Percentiles rank a stretch among this genome's conserved stretches.
phyloP scores from a whole-genome alignment of 306 rosid genomes.

The Gastrolobium bilobum region DNA sequence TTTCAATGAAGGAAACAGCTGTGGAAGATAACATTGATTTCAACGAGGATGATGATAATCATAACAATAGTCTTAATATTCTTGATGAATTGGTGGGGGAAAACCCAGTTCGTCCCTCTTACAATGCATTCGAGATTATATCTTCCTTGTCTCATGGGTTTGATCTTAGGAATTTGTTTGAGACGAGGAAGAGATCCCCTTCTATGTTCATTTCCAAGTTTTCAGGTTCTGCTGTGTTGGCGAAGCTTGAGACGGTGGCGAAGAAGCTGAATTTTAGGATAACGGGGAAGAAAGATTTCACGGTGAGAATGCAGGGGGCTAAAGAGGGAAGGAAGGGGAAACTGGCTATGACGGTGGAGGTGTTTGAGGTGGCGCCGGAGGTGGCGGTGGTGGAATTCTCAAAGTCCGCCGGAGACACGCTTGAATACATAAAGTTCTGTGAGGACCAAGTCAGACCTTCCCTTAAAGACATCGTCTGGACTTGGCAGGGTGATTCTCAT shows the following conservation, averaged over 20 bases:
- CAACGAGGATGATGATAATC: slow-evolving; percentile 16
- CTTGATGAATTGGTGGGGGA: background rate
- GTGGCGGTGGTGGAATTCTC: slow-evolving; percentile 76
- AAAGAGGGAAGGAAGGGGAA: slow-evolving; percentile 84
- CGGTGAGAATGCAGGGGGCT: slow-evolving; percentile 64
- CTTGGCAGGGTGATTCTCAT: slow-evolving; percentile 77
- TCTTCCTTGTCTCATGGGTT: slow-evolving; percentile 78
- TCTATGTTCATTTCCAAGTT: slow-evolving; percentile 72
- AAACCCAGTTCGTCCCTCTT: slow-evolving; percentile 64
- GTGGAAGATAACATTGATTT: slow-evolving; percentile 37
- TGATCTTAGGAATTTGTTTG: slow-evolving; percentile 78
- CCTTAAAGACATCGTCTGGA: slow-evolving; percentile 84
- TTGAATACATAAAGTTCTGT: slow-evolving; percentile 74
- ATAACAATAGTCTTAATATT: background rate
- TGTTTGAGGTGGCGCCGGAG: slow-evolving; percentile 81
- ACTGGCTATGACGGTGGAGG: slow-evolving; percentile 69
- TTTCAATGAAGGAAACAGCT: slow-evolving; percentile 52
- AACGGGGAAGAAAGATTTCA: slow-evolving; percentile 62
- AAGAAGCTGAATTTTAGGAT: slow-evolving; percentile 60
- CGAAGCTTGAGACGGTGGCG: slow-evolving; percentile 64
- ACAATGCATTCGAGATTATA: slow-evolving; percentile 86
- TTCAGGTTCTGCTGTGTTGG: slow-evolving; percentile 63
- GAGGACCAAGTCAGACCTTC: slow-evolving; percentile 83
- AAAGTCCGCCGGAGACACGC: slow-evolving; percentile 70
- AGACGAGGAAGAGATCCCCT: slow-evolving; percentile 67